Evolutionary conservation across 495 filamentous ascomycete species (phyloP), one percentile per base, ranked within the genome.

Genomic region (Staphylotrichum tortipilum): DNA sequence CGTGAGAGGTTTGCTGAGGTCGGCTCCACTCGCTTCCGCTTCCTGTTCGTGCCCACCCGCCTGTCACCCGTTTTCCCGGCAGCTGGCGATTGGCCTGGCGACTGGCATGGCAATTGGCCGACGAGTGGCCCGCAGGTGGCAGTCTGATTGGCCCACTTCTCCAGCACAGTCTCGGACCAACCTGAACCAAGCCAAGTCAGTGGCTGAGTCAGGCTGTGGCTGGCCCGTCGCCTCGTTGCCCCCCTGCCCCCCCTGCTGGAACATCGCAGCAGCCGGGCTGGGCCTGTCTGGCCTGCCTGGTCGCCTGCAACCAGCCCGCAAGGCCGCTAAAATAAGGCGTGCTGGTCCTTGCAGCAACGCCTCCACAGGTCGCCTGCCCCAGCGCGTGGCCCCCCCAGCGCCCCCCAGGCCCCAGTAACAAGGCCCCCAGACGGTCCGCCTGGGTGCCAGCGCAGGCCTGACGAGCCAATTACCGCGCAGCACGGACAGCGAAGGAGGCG

Each of bases 1-100:
- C 61, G 61, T 66, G 63, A 66, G 63, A 66, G 63, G 63, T 66
- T 63, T 67, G 62, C 62, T 59, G 61, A 48, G 44, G 33, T 51
- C 48, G 52, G 58, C 45, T 64, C 61, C 59, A 59, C 54, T 54
- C 44, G 36, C 9, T 51, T 57, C 48, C 54, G 56, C 50, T 47
- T 54, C 46, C 50, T 50, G 46, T 22, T 49, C 44, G 49, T 53
- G 54, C 37, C 31, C 38, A 26, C 31, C 31, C 12, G 28, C 23
- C 21, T 15, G 44, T 28, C 18, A 36, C 38, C 56, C 49, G 44
- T 51, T 53, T 54, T 49, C 50, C 56, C 57, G 54, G 55, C 57
- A 58, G 44, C 50, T 55, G 43, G 48, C 53, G 45, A 59, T 54
- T 59, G 59, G 53, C 42, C 26, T 29, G 26, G 41, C 12, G 41